Evolutionary conservation across 495 filamentous ascomycete genomes (phyloP).

Genomic region (Lophiotrema nucula): DNA sequence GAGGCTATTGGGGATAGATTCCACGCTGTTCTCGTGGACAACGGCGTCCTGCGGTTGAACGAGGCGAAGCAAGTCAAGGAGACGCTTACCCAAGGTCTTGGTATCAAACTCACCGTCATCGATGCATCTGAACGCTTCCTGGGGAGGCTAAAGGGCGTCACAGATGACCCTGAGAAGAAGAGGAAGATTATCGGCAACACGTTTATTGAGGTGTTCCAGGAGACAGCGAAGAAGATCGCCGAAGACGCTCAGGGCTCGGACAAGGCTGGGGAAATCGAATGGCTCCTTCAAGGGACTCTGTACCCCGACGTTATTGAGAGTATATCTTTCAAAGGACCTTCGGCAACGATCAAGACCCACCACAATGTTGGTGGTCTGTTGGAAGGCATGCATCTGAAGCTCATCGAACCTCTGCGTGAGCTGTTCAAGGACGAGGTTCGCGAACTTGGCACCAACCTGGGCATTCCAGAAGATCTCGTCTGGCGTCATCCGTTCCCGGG

Average conservation of each 20-base stretch:
- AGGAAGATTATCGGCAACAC: conserved; percentile 85
- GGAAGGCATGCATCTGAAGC: conserved; percentile 59
- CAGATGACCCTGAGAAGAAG: conserved; percentile 82
- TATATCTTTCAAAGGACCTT: conserved; percentile 79
- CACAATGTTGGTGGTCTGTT: conserved; percentile 80
- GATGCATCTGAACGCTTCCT: conserved; percentile 79
- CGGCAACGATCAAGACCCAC: conserved; percentile 78
- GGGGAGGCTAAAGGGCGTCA: conserved; percentile 66
- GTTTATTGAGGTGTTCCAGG: conserved; percentile 87
- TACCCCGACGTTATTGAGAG: conserved; percentile 81
- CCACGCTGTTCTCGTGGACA: conserved; percentile 85
- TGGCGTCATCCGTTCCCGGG: conserved; percentile 83
- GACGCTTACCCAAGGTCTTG: conserved; percentile 70
- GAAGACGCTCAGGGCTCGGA: conserved; percentile 59
- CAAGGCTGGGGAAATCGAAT: conserved; percentile 69
- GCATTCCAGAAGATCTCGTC: conserved; percentile 73
- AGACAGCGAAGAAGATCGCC: conserved; percentile 74
- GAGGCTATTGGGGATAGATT: conserved; percentile 83
- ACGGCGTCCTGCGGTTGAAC: conserved; percentile 81
- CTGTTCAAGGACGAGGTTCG: conserved; percentile 86
- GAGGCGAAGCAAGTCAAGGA: conserved; percentile 79
- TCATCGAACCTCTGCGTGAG: conserved; percentile 76
- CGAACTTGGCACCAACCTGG: conserved; percentile 71
- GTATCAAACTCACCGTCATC: conserved; percentile 86
- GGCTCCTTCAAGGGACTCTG: conserved; percentile 81